These are phyloP conservation scores for Sphaerostilbella broomeana DNA, from an alignment of 2,329 filamentous ascomycete genomes.

Conservation along the genomic window DNA sequence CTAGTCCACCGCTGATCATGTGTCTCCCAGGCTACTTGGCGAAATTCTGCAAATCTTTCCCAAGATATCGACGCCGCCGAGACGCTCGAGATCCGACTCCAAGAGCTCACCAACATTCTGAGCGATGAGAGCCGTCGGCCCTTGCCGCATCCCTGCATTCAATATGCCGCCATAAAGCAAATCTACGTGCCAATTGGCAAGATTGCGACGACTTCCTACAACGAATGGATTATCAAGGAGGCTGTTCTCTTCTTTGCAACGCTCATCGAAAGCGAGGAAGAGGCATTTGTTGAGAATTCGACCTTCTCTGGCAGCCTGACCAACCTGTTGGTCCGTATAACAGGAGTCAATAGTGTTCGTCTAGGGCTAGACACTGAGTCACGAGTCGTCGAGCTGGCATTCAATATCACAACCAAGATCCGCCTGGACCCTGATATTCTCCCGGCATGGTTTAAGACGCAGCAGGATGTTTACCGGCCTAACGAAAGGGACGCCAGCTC, in stretches of 20 bases:
- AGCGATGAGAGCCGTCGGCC: constrained; percentile 84
- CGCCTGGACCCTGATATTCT: constrained; percentile 80
- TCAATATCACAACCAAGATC: constrained; percentile 96
- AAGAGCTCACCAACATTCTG: constrained; percentile 64
- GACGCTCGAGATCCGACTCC: constrained; percentile 54
- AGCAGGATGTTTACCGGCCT: constrained; percentile 32
- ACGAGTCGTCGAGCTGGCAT: constrained; percentile 84
- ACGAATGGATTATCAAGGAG: constrained; percentile 79
- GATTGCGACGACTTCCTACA: constrained; percentile 77
- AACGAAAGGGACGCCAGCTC: constrained; percentile 36
- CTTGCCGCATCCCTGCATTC: constrained; percentile 83
- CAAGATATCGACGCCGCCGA: constrained; percentile 56
- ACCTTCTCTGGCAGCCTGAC: constrained; percentile 83
- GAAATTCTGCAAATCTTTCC: constrained; percentile 53
- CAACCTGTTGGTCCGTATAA: constrained; percentile 74
- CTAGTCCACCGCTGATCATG: neutral
- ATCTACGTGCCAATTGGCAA: constrained; percentile 86
- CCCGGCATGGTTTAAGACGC: constrained; percentile 80
- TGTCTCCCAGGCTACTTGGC: constrained; percentile 46
- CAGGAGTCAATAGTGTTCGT: constrained; percentile 65
- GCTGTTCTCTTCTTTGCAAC: constrained; percentile 83
- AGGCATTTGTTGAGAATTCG: constrained; percentile 83
- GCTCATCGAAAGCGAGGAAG: constrained; percentile 92
- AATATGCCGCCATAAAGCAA: constrained; percentile 77
- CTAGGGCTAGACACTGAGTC: constrained; percentile 76